These are phyloP conservation scores for Globisporangium takayamanum DNA, from an alignment of 352 stramenopile species.

Conservation along the genomic window DNA sequence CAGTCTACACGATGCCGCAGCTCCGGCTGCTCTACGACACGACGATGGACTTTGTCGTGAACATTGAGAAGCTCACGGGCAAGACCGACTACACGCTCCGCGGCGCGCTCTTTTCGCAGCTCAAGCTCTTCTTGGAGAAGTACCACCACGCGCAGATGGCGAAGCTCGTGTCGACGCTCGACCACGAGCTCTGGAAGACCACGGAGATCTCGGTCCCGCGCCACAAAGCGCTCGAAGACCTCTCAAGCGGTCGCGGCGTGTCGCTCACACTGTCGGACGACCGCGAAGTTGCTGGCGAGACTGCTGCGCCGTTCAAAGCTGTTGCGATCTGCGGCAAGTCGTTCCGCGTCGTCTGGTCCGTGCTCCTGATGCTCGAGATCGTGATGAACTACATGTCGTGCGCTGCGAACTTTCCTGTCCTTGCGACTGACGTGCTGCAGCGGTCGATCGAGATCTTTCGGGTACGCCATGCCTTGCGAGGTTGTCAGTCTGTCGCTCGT, in stretches of 20 bases:
- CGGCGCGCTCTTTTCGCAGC: conserved; percentile 90
- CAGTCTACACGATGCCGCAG: conserved; percentile 88
- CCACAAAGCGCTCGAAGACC: conserved; percentile 86
- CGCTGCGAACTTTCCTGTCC: conserved; percentile 90
- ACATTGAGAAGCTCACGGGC: conserved; percentile 86
- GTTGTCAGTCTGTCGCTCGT: too few species aligned
- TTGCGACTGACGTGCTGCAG: conserved; percentile 92
- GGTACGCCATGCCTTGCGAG: conserved; percentile 20
- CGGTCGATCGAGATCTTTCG: conserved; percentile 90
- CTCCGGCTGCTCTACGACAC: conserved; percentile 93
- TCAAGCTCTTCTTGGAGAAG: conserved; percentile 94
- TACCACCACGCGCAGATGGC: conserved; percentile 91
- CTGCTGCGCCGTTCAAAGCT: conserved; percentile 60
- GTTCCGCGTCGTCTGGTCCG: conserved; percentile 95
- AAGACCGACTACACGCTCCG: conserved; percentile 91
- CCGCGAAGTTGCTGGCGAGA: conserved; percentile 55
- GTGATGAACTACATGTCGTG: conserved; percentile 94
- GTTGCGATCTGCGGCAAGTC: conserved; percentile 89
- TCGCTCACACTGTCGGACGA: conserved; percentile 67
- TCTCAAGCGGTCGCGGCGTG: conserved; percentile 89
- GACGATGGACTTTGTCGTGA: conserved; percentile 90
- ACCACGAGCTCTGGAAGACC: conserved; percentile 94
- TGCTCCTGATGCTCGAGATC: conserved; percentile 93
- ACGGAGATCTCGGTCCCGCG: conserved; percentile 87
- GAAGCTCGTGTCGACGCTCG: conserved; percentile 90